Percentiles rank a stretch among this genome's conserved stretches.
Evolutionary conservation across 257 asterid genomes (phyloP).

Genomic region (Salvia splendens): DNA sequence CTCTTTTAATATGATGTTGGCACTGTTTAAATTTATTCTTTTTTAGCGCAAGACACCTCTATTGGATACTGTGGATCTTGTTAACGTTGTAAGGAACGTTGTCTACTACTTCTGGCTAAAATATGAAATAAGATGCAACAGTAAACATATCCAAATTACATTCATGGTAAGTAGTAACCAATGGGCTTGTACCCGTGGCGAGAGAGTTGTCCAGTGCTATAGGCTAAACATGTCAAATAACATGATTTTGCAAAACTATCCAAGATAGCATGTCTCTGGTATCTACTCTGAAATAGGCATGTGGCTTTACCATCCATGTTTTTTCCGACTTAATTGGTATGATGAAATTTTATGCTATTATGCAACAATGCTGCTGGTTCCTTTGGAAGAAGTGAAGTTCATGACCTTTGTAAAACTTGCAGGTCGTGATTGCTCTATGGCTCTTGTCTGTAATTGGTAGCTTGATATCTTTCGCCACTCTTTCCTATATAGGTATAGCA

Average conservation of each 20-base stretch:
- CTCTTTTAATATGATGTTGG: not conserved
- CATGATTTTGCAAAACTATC: constrained; percentile 6
- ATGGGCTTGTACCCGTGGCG: not conserved
- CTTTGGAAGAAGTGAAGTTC: constrained; percentile 21
- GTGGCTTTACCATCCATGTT: constrained; percentile 10
- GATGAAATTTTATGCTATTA: constrained; percentile 14
- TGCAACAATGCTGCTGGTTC: constrained; percentile 16
- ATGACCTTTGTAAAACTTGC: constrained; percentile 46
- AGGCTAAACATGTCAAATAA: not conserved
- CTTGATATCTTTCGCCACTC: constrained; percentile 78
- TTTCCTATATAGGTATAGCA: constrained; percentile 75
- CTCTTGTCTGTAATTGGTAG: constrained; percentile 83
- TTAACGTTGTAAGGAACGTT: not conserved
- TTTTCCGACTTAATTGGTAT: not conserved
- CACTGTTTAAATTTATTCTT: not conserved
- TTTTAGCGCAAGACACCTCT: not conserved
- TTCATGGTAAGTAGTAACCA: not conserved
- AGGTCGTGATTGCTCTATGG: constrained; percentile 95
- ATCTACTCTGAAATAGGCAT: not conserved
- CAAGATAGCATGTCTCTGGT: constrained; percentile 9
- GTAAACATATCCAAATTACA: not conserved
- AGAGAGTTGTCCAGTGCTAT: constrained; percentile 14
- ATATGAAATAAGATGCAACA: not conserved
- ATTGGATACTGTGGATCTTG: not conserved
- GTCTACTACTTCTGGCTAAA: not conserved